Evolutionary conservation across 2,329 filamentous ascomycete genomes (phyloP).

Genomic region (Aspergillus sp.): DNA sequence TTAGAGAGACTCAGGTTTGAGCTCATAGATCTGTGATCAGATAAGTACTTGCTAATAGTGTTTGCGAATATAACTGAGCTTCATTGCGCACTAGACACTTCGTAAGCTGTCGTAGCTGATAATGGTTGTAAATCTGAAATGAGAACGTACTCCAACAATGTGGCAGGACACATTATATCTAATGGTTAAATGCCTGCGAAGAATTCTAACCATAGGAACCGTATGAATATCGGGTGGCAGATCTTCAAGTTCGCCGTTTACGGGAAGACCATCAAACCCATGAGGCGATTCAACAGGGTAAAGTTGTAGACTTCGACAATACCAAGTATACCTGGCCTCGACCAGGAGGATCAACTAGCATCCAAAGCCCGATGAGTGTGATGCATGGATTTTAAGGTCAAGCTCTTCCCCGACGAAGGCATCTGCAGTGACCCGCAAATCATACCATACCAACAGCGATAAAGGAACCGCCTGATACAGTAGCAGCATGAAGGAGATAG

Average conservation of each 20-base stretch:
- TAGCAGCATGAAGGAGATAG: neutral
- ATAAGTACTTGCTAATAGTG: too few relatives aligned
- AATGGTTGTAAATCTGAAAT: too few relatives aligned
- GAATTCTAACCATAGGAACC: too few relatives aligned
- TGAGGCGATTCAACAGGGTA: constrained; percentile 44
- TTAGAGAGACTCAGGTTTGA: too few relatives aligned
- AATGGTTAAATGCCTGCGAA: too few relatives aligned
- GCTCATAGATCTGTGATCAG: too few relatives aligned
- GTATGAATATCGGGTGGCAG: constrained; percentile 41
- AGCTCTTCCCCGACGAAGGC: neutral
- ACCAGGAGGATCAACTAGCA: constrained; percentile 39
- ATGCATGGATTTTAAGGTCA: neutral
- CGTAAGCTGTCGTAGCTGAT: too few relatives aligned
- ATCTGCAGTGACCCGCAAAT: constrained; percentile 4
- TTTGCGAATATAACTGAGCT: too few relatives aligned
- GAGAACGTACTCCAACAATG: too few relatives aligned
- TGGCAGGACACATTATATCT: too few relatives aligned
- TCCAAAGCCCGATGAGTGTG: neutral
- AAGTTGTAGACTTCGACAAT: constrained; percentile 42
- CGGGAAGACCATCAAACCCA: constrained; percentile 46
- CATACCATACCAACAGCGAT: constrained; percentile 6
- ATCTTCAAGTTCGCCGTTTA: constrained; percentile 46
- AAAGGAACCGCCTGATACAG: neutral
- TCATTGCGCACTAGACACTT: too few relatives aligned
- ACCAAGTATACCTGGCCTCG: constrained; percentile 46